These are phyloP conservation scores for Lycium barbarum DNA, from an alignment of 257 asterid genomes.

Conservation along the genomic window DNA sequence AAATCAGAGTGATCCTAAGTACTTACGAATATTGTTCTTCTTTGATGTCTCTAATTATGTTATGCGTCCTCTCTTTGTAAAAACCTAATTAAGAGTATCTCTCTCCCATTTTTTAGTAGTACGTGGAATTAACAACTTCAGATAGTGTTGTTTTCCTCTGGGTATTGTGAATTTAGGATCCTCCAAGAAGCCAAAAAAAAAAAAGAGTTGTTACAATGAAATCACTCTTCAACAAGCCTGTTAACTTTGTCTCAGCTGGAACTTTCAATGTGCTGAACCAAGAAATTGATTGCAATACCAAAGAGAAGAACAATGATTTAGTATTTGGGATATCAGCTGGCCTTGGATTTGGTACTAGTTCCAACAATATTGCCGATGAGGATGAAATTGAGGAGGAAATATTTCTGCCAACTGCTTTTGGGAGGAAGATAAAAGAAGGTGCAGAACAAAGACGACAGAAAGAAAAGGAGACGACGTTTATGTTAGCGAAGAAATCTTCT, in stretches of 20 bases:
- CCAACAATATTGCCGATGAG: constrained; percentile 21
- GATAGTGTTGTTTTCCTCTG: too few species aligned
- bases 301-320: constrained; percentile 43
- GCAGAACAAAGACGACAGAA: constrained; percentile 59
- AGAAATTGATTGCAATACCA: constrained; percentile 54
- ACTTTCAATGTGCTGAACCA: constrained; percentile 56
- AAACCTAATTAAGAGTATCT: too few species aligned
- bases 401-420: constrained; percentile 70
- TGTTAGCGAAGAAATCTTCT: constrained; percentile 59
- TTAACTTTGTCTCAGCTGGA: constrained; percentile 67
- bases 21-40: too few species aligned
- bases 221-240: constrained; percentile 66
- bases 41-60: too few species aligned
- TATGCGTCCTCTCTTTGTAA: too few species aligned
- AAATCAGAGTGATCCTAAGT: too few species aligned
- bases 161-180: constrained; percentile 38
- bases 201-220: constrained; percentile 37
- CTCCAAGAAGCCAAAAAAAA: constrained; percentile 65
- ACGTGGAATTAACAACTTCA: too few species aligned
- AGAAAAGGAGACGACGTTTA: constrained; percentile 64
- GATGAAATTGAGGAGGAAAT: constrained; percentile 44
- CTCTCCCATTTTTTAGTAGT: too few species aligned
- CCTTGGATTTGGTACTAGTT: constrained; percentile 49
- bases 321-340: constrained; percentile 48
- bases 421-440: constrained; percentile 69